Conservation (phyloP, 306 rosid genomes). For the Quercus berberidifolia region DNA sequence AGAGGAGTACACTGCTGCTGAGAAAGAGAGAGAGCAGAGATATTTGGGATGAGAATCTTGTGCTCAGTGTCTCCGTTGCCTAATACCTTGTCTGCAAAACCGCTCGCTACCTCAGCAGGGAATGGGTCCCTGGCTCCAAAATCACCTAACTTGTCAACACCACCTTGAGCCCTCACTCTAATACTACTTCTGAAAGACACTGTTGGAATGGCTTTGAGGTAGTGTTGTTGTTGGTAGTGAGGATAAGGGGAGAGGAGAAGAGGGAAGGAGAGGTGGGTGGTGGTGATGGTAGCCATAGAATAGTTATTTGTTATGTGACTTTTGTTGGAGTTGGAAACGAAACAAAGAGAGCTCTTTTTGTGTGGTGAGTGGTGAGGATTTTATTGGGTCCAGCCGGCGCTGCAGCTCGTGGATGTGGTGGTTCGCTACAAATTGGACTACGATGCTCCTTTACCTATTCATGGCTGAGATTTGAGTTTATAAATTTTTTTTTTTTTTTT, state of each 20-base stretch:
- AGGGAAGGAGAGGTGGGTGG: conserved; percentile 17
- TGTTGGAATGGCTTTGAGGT: background rate
- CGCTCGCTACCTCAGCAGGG: conserved; percentile 78
- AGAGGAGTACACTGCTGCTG: conserved; percentile 49
- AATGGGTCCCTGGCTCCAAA: conserved; percentile 90
- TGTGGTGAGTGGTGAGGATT: background rate
- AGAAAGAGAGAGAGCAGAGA: conserved; percentile 64
- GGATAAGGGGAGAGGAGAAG: conserved; percentile 2
- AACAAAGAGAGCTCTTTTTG: background rate
- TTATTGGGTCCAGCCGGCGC: too few species aligned
- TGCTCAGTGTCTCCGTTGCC: conserved; percentile 61
- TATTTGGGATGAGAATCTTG: conserved; percentile 78
- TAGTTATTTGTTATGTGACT: background rate
- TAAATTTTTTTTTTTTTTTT: too few species aligned
- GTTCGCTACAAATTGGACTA: too few species aligned
- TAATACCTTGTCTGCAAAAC: conserved; percentile 72
- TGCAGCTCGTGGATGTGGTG: too few species aligned
- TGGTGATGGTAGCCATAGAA: conserved; percentile 9
- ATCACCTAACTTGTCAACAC: conserved; percentile 51
- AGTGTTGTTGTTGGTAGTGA: background rate
- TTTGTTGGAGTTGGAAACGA: background rate
- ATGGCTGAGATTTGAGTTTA: too few species aligned
- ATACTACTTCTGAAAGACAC: background rate
- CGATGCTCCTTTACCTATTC: too few species aligned
- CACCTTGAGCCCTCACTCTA: conserved; percentile 25